phyloP scores from a whole-genome alignment of 2,329 filamentous ascomycete genomes.

The Apiospora kogelbergensis region DNA sequence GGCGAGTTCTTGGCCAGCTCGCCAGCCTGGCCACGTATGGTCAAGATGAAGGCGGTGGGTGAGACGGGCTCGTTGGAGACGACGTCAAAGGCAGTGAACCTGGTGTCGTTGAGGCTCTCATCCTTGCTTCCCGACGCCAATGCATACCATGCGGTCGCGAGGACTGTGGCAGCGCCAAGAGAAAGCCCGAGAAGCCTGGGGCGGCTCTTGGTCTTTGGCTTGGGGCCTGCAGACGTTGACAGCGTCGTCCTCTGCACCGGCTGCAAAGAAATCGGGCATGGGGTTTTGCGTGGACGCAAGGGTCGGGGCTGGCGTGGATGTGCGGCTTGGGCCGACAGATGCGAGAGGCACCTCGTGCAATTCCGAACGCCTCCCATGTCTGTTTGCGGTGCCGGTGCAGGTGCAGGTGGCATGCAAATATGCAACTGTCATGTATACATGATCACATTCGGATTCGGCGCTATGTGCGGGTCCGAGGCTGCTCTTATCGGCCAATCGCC shows the following conservation, averaged over 20 bases:
- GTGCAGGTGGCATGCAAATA: neutral
- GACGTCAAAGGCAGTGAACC: conserved; percentile 68
- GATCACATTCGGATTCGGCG: neutral
- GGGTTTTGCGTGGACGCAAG: neutral
- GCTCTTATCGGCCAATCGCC: neutral
- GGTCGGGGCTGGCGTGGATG: neutral
- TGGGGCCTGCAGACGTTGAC: neutral
- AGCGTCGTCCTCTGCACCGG: neutral
- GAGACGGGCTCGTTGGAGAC: conserved; percentile 62
- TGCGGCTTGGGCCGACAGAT: neutral
- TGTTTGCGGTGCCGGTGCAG: neutral
- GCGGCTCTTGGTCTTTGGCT: neutral
- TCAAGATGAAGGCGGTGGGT: conserved; percentile 67
- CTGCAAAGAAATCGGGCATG: neutral
- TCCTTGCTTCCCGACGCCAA: conserved; percentile 5
- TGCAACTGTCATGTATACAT: neutral
- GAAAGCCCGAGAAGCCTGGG: neutral
- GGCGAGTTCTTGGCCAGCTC: conserved; percentile 19
- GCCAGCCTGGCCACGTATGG: conserved; percentile 48
- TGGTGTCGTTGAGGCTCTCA: conserved; percentile 50
- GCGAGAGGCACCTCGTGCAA: neutral
- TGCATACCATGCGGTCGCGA: conserved; percentile 4
- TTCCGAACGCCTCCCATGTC: neutral
- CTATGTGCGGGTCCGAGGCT: neutral
- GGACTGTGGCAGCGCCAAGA: neutral